Evolutionary conservation across 306 rosid species (phyloP).

Genomic region (Acacia crassicarpa): DNA sequence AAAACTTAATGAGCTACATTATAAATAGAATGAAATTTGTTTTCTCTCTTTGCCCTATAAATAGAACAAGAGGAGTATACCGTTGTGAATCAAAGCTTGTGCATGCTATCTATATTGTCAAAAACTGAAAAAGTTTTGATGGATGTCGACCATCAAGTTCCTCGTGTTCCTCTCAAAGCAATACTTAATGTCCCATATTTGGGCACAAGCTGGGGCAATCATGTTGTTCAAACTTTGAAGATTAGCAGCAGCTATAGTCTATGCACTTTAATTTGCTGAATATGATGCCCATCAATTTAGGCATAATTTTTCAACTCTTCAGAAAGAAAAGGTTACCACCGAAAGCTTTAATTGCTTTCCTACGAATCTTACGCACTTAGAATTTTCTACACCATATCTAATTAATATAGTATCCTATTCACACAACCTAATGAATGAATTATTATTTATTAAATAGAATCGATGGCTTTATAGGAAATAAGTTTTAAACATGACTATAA

Average conservation of each 20-base stretch:
- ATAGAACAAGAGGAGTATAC: no score
- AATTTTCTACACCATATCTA: not conserved
- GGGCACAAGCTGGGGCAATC: not conserved
- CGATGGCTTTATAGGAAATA: not conserved
- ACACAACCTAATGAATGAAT: not conserved
- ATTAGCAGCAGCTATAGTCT: not conserved
- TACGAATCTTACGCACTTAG: not conserved
- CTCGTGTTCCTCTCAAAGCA: not conserved
- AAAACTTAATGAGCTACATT: no score
- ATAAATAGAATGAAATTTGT: no score
- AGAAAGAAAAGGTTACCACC: conserved; percentile 31
- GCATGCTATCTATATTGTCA: not conserved
- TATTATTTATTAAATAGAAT: not conserved
- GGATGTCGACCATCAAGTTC: not conserved
- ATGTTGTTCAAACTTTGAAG: not conserved
- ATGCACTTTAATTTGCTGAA: not conserved
- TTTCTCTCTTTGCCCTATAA: no score
- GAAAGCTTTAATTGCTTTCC: conserved; percentile 34
- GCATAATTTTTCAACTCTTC: conserved; percentile 32
- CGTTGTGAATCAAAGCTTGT: not conserved
- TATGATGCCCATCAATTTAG: not conserved
- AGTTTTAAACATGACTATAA: not conserved
- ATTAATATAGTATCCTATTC: not conserved
- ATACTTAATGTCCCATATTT: not conserved
- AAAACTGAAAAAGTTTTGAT: not conserved